Evolutionary conservation across 2,329 filamentous ascomycete species (phyloP).

Genomic region (Monosporascus sp.): DNA sequence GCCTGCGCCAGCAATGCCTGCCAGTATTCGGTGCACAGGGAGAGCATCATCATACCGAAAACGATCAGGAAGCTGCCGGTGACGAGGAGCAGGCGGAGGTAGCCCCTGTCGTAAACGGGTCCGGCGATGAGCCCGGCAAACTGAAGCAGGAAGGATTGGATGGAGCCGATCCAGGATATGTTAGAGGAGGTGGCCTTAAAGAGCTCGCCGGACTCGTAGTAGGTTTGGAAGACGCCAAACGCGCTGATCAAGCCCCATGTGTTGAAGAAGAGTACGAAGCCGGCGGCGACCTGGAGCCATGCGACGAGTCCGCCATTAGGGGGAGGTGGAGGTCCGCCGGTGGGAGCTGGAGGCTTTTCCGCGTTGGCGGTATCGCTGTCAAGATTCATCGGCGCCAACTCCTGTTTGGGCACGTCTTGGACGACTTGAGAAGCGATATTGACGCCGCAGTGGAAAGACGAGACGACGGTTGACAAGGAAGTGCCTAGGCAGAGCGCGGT

Average conservation of each 20-base stretch:
- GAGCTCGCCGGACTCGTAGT: conserved; percentile 37
- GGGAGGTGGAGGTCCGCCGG: conserved; percentile 4
- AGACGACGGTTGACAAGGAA: too few relatives aligned
- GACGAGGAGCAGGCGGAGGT: conserved; percentile 34
- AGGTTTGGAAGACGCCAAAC: conserved; percentile 51
- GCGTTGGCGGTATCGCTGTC: too few relatives aligned
- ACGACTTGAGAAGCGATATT: too few relatives aligned
- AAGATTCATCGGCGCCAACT: too few relatives aligned
- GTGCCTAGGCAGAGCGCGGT: too few relatives aligned
- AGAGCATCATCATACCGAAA: conserved; percentile 41
- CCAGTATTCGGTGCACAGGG: conserved; percentile 33
- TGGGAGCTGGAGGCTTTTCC: too few relatives aligned
- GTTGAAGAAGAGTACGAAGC: conserved; percentile 44
- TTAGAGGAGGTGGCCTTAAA: conserved; percentile 27
- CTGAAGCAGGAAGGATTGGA: conserved; percentile 41
- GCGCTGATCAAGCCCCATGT: conserved; percentile 37
- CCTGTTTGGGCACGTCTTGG: too few relatives aligned
- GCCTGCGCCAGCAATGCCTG: conserved; percentile 41
- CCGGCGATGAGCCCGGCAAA: conserved; percentile 37
- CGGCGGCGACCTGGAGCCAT: conserved; percentile 43
- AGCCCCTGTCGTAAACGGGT: conserved; percentile 41
- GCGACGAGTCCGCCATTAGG: conserved; percentile 44
- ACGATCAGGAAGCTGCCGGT: conserved; percentile 36
- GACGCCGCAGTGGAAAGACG: too few relatives aligned
- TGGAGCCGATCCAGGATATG: conserved; percentile 41